Conservation (phyloP, 805 yeast species). For the Pichia paraexigua region DNA sequence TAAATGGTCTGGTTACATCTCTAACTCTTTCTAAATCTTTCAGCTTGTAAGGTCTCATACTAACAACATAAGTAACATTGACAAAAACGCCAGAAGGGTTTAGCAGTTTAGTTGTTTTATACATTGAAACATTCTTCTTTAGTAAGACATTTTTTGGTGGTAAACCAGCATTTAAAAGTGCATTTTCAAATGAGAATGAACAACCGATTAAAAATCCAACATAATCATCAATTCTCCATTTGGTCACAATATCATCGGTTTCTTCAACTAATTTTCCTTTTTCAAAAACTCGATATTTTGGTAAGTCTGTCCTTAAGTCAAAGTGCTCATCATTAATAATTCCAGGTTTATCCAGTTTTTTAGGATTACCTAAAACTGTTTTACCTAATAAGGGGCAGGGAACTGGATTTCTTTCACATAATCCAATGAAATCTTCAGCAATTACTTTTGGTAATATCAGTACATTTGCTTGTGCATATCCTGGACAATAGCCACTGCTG, state of each 20-base stretch:
- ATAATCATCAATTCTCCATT: neutral
- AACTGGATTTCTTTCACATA: slow-evolving; percentile 5
- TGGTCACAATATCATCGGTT: neutral
- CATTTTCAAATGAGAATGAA: slow-evolving; percentile 5
- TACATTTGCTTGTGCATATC: slow-evolving; percentile 4
- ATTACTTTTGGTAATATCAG: neutral
- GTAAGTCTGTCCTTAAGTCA: slow-evolving; percentile 1
- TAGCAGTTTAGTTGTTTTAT: neutral
- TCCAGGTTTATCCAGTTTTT: neutral
- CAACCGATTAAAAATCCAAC: slow-evolving; percentile 5
- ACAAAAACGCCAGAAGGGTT: neutral
- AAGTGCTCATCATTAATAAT: neutral
- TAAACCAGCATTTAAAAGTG: neutral
- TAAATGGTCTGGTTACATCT: neutral
- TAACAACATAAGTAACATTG: neutral
- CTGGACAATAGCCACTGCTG: slow-evolving; percentile 1
- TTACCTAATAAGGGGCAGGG: slow-evolving; percentile 3
- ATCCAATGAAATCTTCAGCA: neutral
- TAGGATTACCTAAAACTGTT: neutral
- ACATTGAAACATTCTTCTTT: slow-evolving; percentile 2
- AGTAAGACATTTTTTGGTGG: neutral
- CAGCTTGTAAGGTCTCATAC: slow-evolving; percentile 3
- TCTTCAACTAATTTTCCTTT: neutral
- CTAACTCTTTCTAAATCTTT: neutral
- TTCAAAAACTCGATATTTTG: neutral